Conservation (phyloP, 352 stramenopile genomes). For the Elongisporangium senticosum region DNA sequence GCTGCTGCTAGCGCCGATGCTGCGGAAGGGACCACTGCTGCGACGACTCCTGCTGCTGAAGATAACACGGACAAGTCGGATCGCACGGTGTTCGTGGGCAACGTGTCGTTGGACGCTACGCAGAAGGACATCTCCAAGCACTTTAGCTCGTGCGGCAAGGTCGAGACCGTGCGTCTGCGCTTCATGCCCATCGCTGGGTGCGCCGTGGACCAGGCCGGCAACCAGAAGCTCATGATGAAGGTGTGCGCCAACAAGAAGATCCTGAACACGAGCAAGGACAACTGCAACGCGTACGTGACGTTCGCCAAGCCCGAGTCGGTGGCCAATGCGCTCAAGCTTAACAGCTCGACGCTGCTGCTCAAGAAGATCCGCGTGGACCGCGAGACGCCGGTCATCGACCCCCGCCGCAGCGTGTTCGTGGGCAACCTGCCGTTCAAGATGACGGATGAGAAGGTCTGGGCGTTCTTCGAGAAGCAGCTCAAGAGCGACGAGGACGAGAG, state of each 20-base stretch:
- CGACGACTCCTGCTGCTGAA: not conserved
- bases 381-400: slow-evolving; percentile 60
- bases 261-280: slow-evolving; percentile 77
- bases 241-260: slow-evolving; percentile 89
- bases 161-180: slow-evolving; percentile 82
- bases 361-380: slow-evolving; percentile 69
- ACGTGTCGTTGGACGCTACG: slow-evolving; percentile 84
- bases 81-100: slow-evolving; percentile 91
- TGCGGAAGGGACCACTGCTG: not conserved
- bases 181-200: slow-evolving; percentile 83
- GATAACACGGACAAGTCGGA: slow-evolving; percentile 50
- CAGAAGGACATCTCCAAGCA: slow-evolving; percentile 74
- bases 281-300: slow-evolving; percentile 90
- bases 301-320: slow-evolving; percentile 63
- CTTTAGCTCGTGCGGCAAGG: slow-evolving; percentile 81
- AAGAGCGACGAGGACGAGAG: slow-evolving; percentile 53
- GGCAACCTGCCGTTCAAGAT: slow-evolving; percentile 87
- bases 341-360: slow-evolving; percentile 54
- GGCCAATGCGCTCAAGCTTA: slow-evolving; percentile 56
- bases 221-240: slow-evolving; percentile 91
- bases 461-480: slow-evolving; percentile 72
- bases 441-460: slow-evolving; percentile 67
- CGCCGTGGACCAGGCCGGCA: slow-evolving; percentile 78
- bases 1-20: slow-evolving; percentile 1
- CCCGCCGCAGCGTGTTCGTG: slow-evolving; percentile 84